Evolutionary conservation across 805 yeast genomes (phyloP).

Genomic region (Wickerhamiella brachini): DNA sequence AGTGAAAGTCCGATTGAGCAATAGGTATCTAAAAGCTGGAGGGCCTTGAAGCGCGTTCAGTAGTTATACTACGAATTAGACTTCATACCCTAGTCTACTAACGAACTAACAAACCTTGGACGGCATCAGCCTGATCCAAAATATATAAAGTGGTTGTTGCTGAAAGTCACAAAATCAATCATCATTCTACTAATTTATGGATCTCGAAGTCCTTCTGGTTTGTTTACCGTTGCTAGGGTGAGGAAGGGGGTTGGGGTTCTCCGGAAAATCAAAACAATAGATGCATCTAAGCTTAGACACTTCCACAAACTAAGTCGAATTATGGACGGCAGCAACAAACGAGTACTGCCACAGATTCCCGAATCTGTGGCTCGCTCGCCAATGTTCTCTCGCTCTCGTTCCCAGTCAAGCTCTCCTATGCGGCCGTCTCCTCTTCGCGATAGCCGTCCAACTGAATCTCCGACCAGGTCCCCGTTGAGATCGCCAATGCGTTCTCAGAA

Average conservation of each 20-base stretch:
- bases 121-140: too few species aligned
- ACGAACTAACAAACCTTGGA: too few species aligned
- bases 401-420: neutral
- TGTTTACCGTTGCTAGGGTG: too few species aligned
- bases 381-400: neutral
- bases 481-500: neutral
- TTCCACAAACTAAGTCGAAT: neutral
- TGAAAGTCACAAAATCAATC: too few species aligned
- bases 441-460: neutral
- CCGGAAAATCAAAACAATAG: neutral
- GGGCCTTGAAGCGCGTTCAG: too few species aligned
- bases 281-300: neutral
- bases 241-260: neutral
- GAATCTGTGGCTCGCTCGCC: constrained; percentile 1
- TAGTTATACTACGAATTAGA: too few species aligned
- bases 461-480: neutral
- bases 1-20: too few species aligned
- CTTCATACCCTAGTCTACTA: too few species aligned
- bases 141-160: too few species aligned
- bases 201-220: too few species aligned
- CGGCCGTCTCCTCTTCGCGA: neutral
- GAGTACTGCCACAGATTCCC: constrained; percentile 2
- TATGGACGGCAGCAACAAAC: constrained; percentile 1
- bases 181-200: too few species aligned
- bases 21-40: too few species aligned